Conservation (phyloP, 352 stramenopile species). For the Plasmopara halstedii region DNA sequence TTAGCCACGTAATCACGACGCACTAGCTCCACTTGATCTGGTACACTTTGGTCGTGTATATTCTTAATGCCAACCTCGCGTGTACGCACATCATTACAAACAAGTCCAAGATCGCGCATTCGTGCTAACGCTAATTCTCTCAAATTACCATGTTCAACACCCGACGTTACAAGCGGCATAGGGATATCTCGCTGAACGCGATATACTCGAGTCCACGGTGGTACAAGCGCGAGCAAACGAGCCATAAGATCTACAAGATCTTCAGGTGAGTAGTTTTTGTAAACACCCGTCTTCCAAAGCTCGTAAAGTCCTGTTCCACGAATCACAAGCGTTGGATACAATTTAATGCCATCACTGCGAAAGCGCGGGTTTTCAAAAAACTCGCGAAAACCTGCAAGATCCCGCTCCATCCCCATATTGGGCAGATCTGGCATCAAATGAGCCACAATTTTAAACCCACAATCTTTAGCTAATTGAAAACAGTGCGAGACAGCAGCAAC, state of each 20-base stretch:
- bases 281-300: constrained; percentile 95
- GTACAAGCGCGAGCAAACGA: constrained; percentile 89
- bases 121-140: constrained; percentile 88
- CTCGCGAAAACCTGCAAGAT: constrained; percentile 93
- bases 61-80: constrained; percentile 96
- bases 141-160: constrained; percentile 95
- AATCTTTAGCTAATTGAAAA: constrained; percentile 88
- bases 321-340: constrained; percentile 97
- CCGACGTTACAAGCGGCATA: constrained; percentile 95
- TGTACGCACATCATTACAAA: constrained; percentile 93
- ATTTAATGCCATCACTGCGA: constrained; percentile 93
- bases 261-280: constrained; percentile 81
- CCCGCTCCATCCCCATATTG: constrained; percentile 95
- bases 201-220: constrained; percentile 94
- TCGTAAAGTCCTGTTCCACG: constrained; percentile 95
- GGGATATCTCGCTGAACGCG: constrained; percentile 96
- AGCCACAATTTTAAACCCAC: constrained; percentile 96
- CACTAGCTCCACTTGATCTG: constrained; percentile 95
- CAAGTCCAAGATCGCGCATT: constrained; percentile 89
- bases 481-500: constrained; percentile 85
- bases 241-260: constrained; percentile 90
- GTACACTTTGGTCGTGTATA: constrained; percentile 90
- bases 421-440: constrained; percentile 98
- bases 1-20: constrained; percentile 94
- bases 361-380: constrained; percentile 96